These are phyloP conservation scores for Lobosporangium transversale DNA, from an alignment of 192 early-diverging fungal genomes.

Conservation along the genomic window DNA sequence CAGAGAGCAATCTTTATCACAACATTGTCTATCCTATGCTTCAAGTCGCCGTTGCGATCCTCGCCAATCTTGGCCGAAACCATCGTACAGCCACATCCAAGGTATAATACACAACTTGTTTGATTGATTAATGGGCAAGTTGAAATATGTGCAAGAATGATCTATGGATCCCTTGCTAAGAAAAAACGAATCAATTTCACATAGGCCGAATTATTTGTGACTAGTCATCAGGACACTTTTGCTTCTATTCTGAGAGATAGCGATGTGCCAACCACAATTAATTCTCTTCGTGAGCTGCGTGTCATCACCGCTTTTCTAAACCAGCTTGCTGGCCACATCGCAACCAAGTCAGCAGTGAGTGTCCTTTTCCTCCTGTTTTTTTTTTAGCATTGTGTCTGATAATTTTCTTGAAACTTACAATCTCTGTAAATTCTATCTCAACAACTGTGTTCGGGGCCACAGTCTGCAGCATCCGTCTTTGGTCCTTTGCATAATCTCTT, in stretches of 20 bases:
- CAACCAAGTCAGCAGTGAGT: conserved; percentile 23
- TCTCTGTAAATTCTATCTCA: too few relatives aligned
- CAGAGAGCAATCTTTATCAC: conserved; percentile 46
- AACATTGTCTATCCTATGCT: conserved; percentile 52
- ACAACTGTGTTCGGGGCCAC: not conserved
- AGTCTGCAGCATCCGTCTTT: conserved; percentile 56
- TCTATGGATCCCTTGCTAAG: too few relatives aligned
- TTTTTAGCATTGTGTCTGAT: not conserved
- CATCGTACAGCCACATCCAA: conserved; percentile 46
- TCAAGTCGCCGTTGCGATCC: conserved; percentile 43
- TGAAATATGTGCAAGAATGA: too few relatives aligned
- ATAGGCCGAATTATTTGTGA: conserved; percentile 51
- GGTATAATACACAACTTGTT: conserved; percentile 3
- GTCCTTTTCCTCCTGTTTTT: not conserved
- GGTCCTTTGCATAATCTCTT: conserved; percentile 56
- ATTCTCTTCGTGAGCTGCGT: conserved; percentile 60
- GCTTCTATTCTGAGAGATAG: conserved; percentile 65
- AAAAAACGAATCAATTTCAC: too few relatives aligned
- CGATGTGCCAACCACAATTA: conserved; percentile 46
- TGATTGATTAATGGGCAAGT: too few relatives aligned
- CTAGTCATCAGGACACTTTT: conserved; percentile 61
- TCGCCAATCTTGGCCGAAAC: conserved; percentile 49
- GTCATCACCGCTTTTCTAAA: conserved; percentile 59
- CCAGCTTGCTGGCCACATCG: conserved; percentile 53
- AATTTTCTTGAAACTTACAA: not conserved